Conservation (phyloP, 1,284 basidiomycete genomes). For the Cutaneotrichosporon sp. region DNA sequence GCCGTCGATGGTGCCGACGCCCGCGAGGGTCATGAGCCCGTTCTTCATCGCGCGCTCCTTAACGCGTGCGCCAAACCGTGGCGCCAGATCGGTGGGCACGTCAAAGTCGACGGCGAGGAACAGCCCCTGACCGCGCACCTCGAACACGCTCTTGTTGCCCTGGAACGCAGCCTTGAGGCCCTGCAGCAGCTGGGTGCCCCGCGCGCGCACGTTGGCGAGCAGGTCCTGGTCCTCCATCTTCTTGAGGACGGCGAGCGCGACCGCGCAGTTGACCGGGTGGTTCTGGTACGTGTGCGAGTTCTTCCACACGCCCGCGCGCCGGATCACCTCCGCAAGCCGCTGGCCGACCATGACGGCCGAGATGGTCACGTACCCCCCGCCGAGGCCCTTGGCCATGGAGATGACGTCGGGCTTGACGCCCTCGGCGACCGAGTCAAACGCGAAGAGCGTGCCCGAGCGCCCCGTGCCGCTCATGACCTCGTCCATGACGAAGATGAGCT, state of each 20-base stretch:
- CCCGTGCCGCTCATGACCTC: slow-evolving; percentile 87
- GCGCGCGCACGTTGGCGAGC: slow-evolving; percentile 28
- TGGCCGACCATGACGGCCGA: slow-evolving; percentile 72
- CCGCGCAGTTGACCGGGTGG: slow-evolving; percentile 73
- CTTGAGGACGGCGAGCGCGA: slow-evolving; percentile 73
- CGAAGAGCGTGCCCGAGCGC: slow-evolving; percentile 71
- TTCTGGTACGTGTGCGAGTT: slow-evolving; percentile 86
- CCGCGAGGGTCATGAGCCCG: slow-evolving; percentile 31
- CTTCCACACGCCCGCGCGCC: slow-evolving; percentile 58
- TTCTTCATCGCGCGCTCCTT: slow-evolving; percentile 34
- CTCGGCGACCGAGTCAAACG: slow-evolving; percentile 60
- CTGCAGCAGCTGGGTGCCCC: slow-evolving; percentile 30
- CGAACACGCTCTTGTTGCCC: slow-evolving; percentile 26
- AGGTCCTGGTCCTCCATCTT: slow-evolving; percentile 69
- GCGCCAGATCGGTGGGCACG: slow-evolving; percentile 25
- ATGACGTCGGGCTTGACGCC: slow-evolving; percentile 69
- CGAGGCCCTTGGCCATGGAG: slow-evolving; percentile 82
- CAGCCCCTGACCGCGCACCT: slow-evolving; percentile 61
- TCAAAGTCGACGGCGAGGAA: slow-evolving; percentile 39
- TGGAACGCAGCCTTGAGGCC: slow-evolving; percentile 26
- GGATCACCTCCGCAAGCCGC: slow-evolving; percentile 67
- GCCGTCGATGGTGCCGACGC: slow-evolving; percentile 35
- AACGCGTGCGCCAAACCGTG: slow-evolving; percentile 32
- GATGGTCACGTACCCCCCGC: slow-evolving; percentile 79
- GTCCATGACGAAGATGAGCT: slow-evolving; percentile 77